Conservation (phyloP, 164 flowering plant genomes). For the Santalum album region DNA sequence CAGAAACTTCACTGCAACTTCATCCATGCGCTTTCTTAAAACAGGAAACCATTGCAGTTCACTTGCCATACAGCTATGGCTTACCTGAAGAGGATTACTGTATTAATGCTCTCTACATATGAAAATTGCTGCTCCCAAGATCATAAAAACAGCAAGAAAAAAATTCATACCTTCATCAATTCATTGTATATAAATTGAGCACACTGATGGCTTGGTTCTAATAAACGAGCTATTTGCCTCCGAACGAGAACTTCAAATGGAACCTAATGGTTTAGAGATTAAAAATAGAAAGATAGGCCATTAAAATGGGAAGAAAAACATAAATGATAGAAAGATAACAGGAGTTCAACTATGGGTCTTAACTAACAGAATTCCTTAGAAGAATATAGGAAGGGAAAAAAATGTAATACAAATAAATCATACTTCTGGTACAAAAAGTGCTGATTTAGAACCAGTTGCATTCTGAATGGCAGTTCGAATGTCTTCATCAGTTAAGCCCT, state of each 20-base stretch:
- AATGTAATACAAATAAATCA: neutral
- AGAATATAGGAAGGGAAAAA: no score
- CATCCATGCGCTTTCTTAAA: conserved; percentile 43
- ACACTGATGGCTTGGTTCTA: conserved; percentile 65
- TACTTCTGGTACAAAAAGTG: conserved; percentile 56
- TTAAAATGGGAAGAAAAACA: no score
- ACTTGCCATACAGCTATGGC: conserved; percentile 29
- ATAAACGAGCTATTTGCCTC: conserved; percentile 46
- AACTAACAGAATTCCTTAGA: neutral
- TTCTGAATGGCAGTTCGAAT: conserved; percentile 51
- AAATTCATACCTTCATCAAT: conserved; percentile 36
- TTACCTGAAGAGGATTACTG: conserved; percentile 28
- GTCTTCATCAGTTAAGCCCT: conserved; percentile 46
- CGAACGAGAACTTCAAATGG: conserved; percentile 55
- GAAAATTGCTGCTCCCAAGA: neutral
- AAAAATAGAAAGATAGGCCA: neutral
- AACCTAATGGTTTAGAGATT: conserved; percentile 22
- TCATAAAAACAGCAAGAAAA: neutral
- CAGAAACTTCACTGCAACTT: conserved; percentile 38
- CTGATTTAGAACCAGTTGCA: conserved; percentile 45
- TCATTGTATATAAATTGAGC: conserved; percentile 44
- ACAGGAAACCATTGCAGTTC: conserved; percentile 49
- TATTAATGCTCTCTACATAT: neutral
- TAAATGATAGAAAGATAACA: no score
- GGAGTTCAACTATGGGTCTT: no score